phyloP scores from a whole-genome alignment of 2,329 filamentous ascomycete species.

The Cercospora sojina region DNA sequence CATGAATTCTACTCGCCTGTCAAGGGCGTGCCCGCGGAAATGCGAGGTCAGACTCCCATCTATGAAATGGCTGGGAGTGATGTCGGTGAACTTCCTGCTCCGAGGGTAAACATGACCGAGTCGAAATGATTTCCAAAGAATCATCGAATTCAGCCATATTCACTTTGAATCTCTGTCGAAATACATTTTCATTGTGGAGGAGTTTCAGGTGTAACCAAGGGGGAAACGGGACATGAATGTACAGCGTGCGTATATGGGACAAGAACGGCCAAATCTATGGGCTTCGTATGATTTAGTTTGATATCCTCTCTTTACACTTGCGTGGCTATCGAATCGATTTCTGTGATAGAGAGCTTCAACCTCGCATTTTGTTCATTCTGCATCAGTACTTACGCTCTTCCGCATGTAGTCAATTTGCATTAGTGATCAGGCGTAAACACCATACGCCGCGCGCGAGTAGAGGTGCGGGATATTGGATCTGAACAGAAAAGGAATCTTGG shows the following conservation, averaged over 20 bases:
- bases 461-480: too few species aligned
- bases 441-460: too few species aligned
- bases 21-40: constrained; percentile 27
- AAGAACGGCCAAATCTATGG: not conserved
- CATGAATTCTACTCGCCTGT: constrained; percentile 24
- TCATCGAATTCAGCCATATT: not conserved
- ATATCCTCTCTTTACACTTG: not conserved
- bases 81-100: constrained; percentile 30
- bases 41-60: constrained; percentile 32
- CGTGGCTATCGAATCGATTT: not conserved
- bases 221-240: not conserved
- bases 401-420: too few species aligned
- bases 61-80: constrained; percentile 37
- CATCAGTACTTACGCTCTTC: too few species aligned
- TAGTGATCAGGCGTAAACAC: too few species aligned
- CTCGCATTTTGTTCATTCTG: too few species aligned
- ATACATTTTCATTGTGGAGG: not conserved
- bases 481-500: too few species aligned
- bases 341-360: too few species aligned
- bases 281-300: not conserved
- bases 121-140: not conserved
- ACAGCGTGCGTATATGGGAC: not conserved
- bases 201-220: not conserved
- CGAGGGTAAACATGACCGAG: constrained; percentile 9
- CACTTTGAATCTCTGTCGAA: not conserved